phyloP scores from a whole-genome alignment of 495 filamentous ascomycete species.

The Penicillium angulare region DNA sequence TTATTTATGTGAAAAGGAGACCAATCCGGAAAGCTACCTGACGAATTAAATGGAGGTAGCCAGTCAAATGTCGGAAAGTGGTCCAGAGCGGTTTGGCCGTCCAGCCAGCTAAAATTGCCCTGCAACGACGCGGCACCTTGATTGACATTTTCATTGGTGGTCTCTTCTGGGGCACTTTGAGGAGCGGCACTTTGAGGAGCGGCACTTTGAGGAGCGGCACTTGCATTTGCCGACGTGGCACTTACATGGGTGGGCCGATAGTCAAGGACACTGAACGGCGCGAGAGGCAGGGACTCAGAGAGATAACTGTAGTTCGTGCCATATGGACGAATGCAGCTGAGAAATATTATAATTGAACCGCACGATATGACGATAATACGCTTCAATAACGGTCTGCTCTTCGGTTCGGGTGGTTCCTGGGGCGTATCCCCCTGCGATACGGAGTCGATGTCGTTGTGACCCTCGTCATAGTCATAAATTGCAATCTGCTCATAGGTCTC shows the following conservation, averaged over 20 bases:
- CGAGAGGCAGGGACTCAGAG: conserved; percentile 13
- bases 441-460: conserved; percentile 9
- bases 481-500: conserved; percentile 14
- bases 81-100: conserved; percentile 10
- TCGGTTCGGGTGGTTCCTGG: background rate
- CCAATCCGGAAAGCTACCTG: conserved; percentile 13
- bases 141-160: no score
- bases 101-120: conserved; percentile 8
- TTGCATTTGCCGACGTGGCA: no score
- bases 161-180: no score
- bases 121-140: background rate
- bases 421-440: conserved; percentile 4
- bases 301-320: conserved; percentile 9
- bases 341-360: background rate
- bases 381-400: background rate
- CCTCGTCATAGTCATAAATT: conserved; percentile 12
- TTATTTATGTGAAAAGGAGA: conserved; percentile 8
- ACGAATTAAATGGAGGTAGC: conserved; percentile 2
- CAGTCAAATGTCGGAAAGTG: conserved; percentile 16
- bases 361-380: conserved; percentile 2
- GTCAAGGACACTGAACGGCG: conserved; percentile 9
- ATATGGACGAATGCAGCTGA: conserved; percentile 13
- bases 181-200: no score
- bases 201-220: no score
- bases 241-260: no score